A percentile compares a stretch with the other conserved stretches of the same genome.
phyloP scores from a whole-genome alignment of 306 rosid species.

The Quercus suber region DNA sequence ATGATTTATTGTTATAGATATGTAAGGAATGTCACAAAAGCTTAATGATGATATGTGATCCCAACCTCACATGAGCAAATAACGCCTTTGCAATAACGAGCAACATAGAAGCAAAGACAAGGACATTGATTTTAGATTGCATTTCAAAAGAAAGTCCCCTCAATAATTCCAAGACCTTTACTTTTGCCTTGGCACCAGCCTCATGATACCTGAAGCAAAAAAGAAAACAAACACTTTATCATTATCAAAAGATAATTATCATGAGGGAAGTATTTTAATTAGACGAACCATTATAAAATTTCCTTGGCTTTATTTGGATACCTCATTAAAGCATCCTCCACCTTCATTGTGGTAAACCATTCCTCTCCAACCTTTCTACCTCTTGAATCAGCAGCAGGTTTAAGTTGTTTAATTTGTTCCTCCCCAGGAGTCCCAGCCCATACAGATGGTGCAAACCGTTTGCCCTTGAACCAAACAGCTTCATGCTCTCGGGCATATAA shows the following conservation, averaged over 20 bases:
- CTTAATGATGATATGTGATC: constrained; percentile 20
- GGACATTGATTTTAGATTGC: constrained; percentile 66
- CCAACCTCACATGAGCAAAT: constrained; percentile 93
- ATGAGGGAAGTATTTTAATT: neutral
- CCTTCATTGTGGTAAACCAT: constrained; percentile 85
- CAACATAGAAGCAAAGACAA: constrained; percentile 82
- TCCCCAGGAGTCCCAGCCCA: constrained; percentile 88
- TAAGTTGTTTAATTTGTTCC: constrained; percentile 79
- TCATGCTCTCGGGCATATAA: constrained; percentile 81
- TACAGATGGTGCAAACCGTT: constrained; percentile 62
- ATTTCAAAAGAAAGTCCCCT: constrained; percentile 79
- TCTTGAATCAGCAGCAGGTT: constrained; percentile 87
- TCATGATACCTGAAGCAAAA: constrained; percentile 72
- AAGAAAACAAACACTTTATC: neutral
- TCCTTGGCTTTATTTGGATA: constrained; percentile 10
- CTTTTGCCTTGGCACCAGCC: constrained; percentile 67
- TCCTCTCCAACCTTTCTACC: constrained; percentile 93
- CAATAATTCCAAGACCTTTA: constrained; percentile 71
- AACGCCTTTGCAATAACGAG: constrained; percentile 91
- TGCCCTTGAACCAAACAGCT: constrained; percentile 98
- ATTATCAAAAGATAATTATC: constrained; percentile 10
- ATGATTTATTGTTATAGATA: constrained; percentile 12
- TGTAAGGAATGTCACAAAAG: constrained; percentile 25
- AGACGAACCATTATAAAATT: constrained; percentile 1
- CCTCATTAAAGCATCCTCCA: constrained; percentile 87